Evolutionary conservation across 1,284 basidiomycete genomes (phyloP).

Genomic region (Malassezia equina): DNA sequence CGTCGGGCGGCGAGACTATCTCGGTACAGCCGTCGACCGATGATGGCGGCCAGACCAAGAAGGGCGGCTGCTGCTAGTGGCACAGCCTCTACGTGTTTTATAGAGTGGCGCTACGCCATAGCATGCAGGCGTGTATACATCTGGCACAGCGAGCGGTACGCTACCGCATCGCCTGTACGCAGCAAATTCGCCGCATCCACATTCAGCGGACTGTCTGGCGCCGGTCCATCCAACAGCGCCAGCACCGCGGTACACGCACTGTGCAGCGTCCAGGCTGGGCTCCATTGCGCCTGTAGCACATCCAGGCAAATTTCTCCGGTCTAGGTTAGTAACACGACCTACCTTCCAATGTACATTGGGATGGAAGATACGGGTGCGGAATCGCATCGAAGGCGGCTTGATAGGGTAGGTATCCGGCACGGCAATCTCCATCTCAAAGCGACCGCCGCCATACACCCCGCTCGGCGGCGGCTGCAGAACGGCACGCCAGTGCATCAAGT

Average conservation of each 20-base stretch:
- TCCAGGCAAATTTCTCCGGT: slow-evolving; percentile 48
- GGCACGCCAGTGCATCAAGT: slow-evolving; percentile 41
- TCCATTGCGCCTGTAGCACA: slow-evolving; percentile 42
- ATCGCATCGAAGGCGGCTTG: slow-evolving; percentile 40
- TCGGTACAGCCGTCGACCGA: slow-evolving; percentile 47
- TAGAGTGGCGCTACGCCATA: background rate
- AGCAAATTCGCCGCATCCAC: slow-evolving; percentile 45
- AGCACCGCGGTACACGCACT: slow-evolving; percentile 41
- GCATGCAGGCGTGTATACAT: slow-evolving; percentile 27
- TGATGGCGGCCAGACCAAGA: slow-evolving; percentile 45
- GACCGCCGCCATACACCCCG: slow-evolving; percentile 28
- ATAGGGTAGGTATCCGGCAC: slow-evolving; percentile 35
- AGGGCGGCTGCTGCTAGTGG: slow-evolving; percentile 44
- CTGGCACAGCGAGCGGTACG: slow-evolving; percentile 25
- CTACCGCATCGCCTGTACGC: slow-evolving; percentile 22
- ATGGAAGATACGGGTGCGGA: slow-evolving; percentile 39
- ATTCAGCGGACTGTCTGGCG: slow-evolving; percentile 46
- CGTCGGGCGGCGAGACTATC: slow-evolving; percentile 46
- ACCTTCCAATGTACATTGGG: slow-evolving; percentile 41
- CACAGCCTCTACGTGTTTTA: background rate
- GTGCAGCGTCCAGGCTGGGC: slow-evolving; percentile 46
- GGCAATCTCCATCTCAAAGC: slow-evolving; percentile 28
- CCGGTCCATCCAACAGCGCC: slow-evolving; percentile 41
- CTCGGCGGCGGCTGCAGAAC: slow-evolving; percentile 21
- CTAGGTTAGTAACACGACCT: slow-evolving; percentile 4